Conservation (phyloP, 495 filamentous ascomycete genomes). For the Hypoxylon fragiforme region DNA sequence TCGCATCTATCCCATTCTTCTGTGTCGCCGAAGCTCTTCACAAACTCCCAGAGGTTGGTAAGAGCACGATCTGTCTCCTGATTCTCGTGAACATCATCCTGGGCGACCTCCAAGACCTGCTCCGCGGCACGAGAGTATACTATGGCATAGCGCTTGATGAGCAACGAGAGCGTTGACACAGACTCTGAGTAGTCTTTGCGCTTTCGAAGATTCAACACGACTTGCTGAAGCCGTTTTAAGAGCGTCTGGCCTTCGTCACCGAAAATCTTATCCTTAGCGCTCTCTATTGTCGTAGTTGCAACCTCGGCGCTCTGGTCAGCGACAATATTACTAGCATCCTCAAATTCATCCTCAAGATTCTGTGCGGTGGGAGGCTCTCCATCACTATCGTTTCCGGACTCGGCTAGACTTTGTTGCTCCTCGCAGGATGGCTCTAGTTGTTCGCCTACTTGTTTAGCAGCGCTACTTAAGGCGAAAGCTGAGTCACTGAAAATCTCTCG, state of each 20-base stretch:
- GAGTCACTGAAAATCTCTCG: conserved; percentile 88
- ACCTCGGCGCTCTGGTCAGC: conserved; percentile 67
- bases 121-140: conserved; percentile 73
- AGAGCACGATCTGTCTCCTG: conserved; percentile 74
- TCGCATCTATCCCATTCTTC: conserved; percentile 77
- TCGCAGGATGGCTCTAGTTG: conserved; percentile 67
- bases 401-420: conserved; percentile 59
- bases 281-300: conserved; percentile 64
- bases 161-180: conserved; percentile 71
- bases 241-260: conserved; percentile 74
- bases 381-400: conserved; percentile 60
- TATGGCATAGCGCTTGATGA: conserved; percentile 78
- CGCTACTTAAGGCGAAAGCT: conserved; percentile 71
- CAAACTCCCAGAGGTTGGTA: conserved; percentile 72
- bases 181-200: conserved; percentile 83
- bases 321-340: conserved; percentile 65
- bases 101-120: conserved; percentile 61
- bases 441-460: conserved; percentile 72
- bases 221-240: conserved; percentile 71
- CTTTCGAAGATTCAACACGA: conserved; percentile 73
- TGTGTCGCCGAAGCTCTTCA: conserved; percentile 75
- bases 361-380: conserved; percentile 56
- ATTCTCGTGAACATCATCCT: conserved; percentile 73
- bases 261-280: conserved; percentile 67
- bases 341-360: conserved; percentile 63